Evolutionary conservation across 2,329 filamentous ascomycete species (phyloP).

Genomic region (Hymenoscyphus albidus): DNA sequence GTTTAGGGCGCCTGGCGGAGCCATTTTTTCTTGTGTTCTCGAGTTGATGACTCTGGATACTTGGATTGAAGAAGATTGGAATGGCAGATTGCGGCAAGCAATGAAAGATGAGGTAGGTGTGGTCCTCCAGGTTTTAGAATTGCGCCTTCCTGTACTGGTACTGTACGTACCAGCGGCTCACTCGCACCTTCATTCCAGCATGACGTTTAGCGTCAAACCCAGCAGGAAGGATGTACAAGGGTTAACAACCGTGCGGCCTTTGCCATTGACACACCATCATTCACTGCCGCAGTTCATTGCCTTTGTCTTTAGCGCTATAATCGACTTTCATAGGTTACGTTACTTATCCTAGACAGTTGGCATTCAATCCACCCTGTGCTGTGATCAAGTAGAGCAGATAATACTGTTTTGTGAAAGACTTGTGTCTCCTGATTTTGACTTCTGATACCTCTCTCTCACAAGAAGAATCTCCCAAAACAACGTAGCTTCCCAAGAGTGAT

Average conservation of each 20-base stretch:
- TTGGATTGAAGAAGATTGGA: background rate
- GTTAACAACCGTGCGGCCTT: background rate
- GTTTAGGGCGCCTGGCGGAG: conserved; percentile 19
- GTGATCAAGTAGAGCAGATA: too few relatives aligned
- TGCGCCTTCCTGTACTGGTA: background rate
- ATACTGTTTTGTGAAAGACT: too few relatives aligned
- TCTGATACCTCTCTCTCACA: too few relatives aligned
- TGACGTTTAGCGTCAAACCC: background rate
- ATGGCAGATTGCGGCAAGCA: background rate
- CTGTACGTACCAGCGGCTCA: background rate
- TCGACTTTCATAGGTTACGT: too few relatives aligned
- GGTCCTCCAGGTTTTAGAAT: background rate
- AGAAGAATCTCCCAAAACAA: too few relatives aligned
- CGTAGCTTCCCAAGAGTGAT: too few relatives aligned
- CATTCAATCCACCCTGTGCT: too few relatives aligned
- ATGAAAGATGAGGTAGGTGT: background rate
- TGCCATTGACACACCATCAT: too few relatives aligned
- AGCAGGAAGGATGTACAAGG: background rate
- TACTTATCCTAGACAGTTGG: too few relatives aligned
- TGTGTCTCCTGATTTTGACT: too few relatives aligned
- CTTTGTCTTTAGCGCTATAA: too few relatives aligned
- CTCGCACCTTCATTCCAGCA: conserved; percentile 1
- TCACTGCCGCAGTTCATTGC: too few relatives aligned
- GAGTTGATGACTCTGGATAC: background rate
- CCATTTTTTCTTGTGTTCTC: conserved; percentile 16